Evolutionary conservation across 1,284 basidiomycete genomes (phyloP).

Genomic region (Phenoliferia sp.): DNA sequence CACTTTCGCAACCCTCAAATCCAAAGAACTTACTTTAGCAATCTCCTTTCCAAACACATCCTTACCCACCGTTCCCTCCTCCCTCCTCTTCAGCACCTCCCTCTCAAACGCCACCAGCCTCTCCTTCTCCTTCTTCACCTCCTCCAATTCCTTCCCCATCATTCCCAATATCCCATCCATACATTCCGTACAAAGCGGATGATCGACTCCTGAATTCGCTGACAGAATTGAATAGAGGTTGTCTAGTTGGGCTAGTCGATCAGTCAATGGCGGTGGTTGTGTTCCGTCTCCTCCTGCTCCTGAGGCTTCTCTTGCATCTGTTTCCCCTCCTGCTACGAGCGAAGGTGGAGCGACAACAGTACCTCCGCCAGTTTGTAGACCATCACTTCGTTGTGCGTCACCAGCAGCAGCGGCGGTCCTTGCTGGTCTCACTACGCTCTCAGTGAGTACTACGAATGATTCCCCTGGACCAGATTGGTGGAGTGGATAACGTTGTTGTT

Average conservation of each 20-base stretch:
- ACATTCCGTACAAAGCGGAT: constrained; percentile 93
- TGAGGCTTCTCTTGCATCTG: not conserved
- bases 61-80: constrained; percentile 16
- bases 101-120: constrained; percentile 88
- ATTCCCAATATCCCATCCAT: constrained; percentile 72
- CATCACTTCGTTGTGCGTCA: not conserved
- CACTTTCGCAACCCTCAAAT: not conserved
- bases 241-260: constrained; percentile 17
- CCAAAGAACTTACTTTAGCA: constrained; percentile 10
- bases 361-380: not conserved
- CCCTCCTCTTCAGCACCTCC: constrained; percentile 57
- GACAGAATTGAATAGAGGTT: constrained; percentile 21
- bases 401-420: not conserved
- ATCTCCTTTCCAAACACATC: constrained; percentile 59
- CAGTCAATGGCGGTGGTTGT: constrained; percentile 11
- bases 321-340: not conserved
- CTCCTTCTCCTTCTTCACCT: constrained; percentile 84
- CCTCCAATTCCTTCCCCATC: constrained; percentile 74
- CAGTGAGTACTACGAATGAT: constrained; percentile 75
- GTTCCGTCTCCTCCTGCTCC: not conserved
- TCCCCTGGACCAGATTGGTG: constrained; percentile 54
- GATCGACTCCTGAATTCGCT: constrained; percentile 54
- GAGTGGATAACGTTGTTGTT: not conserved
- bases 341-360: too few relatives aligned
- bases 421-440: constrained; percentile 9